Base-by-base conservation (phyloP, 495 filamentous ascomycete genomes). In the Oleoguttula mirabilis region DNA sequence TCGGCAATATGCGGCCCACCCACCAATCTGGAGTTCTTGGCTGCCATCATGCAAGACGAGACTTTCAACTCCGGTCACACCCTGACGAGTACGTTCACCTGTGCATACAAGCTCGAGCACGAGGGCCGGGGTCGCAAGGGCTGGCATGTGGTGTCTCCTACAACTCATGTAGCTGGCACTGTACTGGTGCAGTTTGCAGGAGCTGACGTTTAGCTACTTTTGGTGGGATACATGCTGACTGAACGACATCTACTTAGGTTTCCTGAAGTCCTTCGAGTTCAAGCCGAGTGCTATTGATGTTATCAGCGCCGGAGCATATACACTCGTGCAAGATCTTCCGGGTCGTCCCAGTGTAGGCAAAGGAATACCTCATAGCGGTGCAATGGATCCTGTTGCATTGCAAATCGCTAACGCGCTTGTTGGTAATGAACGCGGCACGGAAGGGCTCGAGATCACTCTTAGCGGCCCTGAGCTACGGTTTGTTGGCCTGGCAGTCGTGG, bases 401-500 rank as follows among this genome's bases (percentile, higher is more conserved):
- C 62, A 60, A 47, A 64, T 76, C 36, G 71, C 70, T 3, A 80
- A 80, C 50, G 50, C 69, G 23, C 64, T 80, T 11, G 73, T 73
- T 17, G 75, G 72, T 0, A 80, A 79, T 43, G 40, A 60, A 4
- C 41, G 55, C 7, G 66, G 66, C 15, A 63, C 52, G 11, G 76
- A 76, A 56, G 65, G 61, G 0, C 55, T 80, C 1, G 76, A 80
- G 39, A 70, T 77, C 14, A 80, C 76, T 2, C 46, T 77, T 4
- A 65, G 58, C 17, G 76, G 76, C 1, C 75, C 76, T 1, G 72
- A 76, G 32, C 59, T 80, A 4, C 59, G 59, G 0, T 79, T 80
- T 33, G 46, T 68, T 14, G 62, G 60, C 7, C 53, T 63, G 28
- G 64, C 68, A 3, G 52, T 74, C 10, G 55, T 77, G 25, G 53